A percentile compares a stretch with the other conserved stretches of the same genome.
These are phyloP conservation scores for Scutellaria baicalensis DNA, from an alignment of 257 asterid genomes.

Conservation along the genomic window DNA sequence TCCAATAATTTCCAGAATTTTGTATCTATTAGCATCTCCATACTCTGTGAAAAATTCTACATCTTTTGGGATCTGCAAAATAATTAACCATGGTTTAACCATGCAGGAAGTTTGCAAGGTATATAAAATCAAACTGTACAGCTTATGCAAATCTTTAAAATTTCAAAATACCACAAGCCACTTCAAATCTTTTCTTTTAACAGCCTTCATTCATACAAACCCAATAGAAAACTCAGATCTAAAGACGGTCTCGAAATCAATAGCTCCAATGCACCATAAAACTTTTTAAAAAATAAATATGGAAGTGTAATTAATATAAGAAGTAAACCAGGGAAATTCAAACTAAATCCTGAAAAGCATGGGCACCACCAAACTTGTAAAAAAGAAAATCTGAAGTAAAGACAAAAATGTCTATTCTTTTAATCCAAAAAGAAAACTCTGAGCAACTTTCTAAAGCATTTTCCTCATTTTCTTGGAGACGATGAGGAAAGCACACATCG, in stretches of 20 bases:
- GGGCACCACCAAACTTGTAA: not conserved
- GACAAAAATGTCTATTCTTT: not conserved
- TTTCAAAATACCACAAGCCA: not conserved
- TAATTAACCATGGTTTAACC: slow-evolving; percentile 7
- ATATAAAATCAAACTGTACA: not conserved
- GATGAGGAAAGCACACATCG: not conserved
- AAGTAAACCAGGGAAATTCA: not conserved
- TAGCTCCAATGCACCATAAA: not conserved
- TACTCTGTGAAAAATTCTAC: slow-evolving; percentile 71
- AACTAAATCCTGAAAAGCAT: slow-evolving; percentile 1
- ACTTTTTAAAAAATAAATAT: not conserved
- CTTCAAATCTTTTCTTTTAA: not conserved
- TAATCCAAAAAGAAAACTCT: not conserved
- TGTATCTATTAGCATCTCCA: slow-evolving; percentile 82
- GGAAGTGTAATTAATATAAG: not conserved
- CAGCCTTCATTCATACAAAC: not conserved
- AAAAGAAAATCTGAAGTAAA: not conserved
- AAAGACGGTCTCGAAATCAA: not conserved
- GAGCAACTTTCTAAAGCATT: not conserved
- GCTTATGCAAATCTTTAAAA: not conserved
- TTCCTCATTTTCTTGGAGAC: not conserved
- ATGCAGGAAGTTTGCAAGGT: not conserved
- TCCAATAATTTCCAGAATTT: slow-evolving; percentile 78
- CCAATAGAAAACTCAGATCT: not conserved
- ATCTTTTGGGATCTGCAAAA: slow-evolving; percentile 57